A percentile compares a stretch with the other conserved stretches of the same genome.
phyloP scores from a whole-genome alignment of 352 stramenopile genomes.

The Phytophthora parvispora region DNA sequence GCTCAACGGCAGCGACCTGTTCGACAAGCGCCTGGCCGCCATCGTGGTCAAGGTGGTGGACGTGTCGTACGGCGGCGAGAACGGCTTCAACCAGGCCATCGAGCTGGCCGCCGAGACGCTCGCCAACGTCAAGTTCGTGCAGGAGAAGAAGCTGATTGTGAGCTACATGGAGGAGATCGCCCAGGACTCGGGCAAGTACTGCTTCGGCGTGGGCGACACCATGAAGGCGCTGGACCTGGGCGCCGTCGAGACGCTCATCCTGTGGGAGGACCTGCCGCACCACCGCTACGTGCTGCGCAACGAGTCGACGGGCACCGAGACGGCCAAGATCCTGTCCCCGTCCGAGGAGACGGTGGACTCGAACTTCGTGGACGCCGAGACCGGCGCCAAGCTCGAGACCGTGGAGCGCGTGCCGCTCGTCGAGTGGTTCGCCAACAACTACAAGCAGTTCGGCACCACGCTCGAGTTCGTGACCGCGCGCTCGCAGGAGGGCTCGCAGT shows the following conservation, averaged over 20 bases:
- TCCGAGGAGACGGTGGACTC: constrained; percentile 94
- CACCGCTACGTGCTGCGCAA: constrained; percentile 97
- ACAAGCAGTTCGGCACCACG: constrained; percentile 99
- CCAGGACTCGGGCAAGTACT: constrained; percentile 99
- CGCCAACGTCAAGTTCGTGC: constrained; percentile 99
- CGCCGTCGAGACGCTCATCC: constrained; percentile 99
- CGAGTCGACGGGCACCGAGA: constrained; percentile 91
- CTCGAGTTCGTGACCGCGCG: constrained; percentile 99
- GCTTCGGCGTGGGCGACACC: constrained; percentile 99
- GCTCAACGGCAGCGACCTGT: constrained; percentile 97
- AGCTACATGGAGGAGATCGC: constrained; percentile 99
- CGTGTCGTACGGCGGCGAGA: constrained; percentile 99
- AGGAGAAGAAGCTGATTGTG: constrained; percentile 99
- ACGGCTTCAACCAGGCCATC: constrained; percentile 99
- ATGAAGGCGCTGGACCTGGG: constrained; percentile 99
- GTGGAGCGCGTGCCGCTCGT: constrained; percentile 97
- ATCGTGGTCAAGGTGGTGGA: constrained; percentile 99
- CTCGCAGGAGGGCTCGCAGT: constrained; percentile 99
- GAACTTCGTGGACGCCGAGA: constrained; percentile 97
- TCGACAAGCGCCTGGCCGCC: constrained; percentile 96
- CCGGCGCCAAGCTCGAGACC: constrained; percentile 97
- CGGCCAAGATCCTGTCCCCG: constrained; percentile 81
- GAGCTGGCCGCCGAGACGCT: constrained; percentile 98
- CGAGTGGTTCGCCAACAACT: constrained; percentile 99
- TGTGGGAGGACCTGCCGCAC: constrained; percentile 99